These are phyloP conservation scores for Penicillium daleae DNA, from an alignment of 495 filamentous ascomycete species.

Conservation along the genomic window DNA sequence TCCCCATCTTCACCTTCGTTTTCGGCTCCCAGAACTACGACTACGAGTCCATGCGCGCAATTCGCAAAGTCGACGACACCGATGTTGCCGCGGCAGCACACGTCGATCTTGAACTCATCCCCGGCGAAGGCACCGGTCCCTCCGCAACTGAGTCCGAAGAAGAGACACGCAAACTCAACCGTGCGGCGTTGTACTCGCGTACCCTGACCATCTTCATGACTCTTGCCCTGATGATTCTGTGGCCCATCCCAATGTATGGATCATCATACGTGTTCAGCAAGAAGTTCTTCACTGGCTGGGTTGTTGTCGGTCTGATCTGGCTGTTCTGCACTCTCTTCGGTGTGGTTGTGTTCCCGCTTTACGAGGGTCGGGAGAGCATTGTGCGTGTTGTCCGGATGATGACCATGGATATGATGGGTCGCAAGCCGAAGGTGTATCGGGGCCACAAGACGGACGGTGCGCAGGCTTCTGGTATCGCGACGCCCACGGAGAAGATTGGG, in stretches of 20 bases:
- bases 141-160: slow-evolving; percentile 49
- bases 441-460: slow-evolving; percentile 29
- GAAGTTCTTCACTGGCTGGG: slow-evolving; percentile 92
- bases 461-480: slow-evolving; percentile 36
- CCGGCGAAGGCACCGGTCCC: slow-evolving; percentile 51
- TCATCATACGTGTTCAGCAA: slow-evolving; percentile 85
- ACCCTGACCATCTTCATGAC: slow-evolving; percentile 76
- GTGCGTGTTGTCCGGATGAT: slow-evolving; percentile 66
- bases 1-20: slow-evolving; percentile 75
- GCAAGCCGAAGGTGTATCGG: slow-evolving; percentile 40
- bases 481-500: slow-evolving; percentile 34
- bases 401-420: slow-evolving; percentile 69
- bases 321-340: slow-evolving; percentile 74
- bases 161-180: slow-evolving; percentile 69
- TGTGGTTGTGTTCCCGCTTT: slow-evolving; percentile 83
- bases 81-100: slow-evolving; percentile 71
- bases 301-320: slow-evolving; percentile 85
- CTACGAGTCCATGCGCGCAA: slow-evolving; percentile 83
- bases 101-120: slow-evolving; percentile 71
- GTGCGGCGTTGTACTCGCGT: slow-evolving; percentile 79
- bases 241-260: slow-evolving; percentile 96
- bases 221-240: slow-evolving; percentile 76
- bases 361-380: slow-evolving; percentile 75
- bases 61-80: slow-evolving; percentile 81
- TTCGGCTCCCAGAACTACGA: slow-evolving; percentile 85